These are phyloP conservation scores for Botrytis porri DNA, from an alignment of 2,329 filamentous ascomycete species.

Conservation along the genomic window DNA sequence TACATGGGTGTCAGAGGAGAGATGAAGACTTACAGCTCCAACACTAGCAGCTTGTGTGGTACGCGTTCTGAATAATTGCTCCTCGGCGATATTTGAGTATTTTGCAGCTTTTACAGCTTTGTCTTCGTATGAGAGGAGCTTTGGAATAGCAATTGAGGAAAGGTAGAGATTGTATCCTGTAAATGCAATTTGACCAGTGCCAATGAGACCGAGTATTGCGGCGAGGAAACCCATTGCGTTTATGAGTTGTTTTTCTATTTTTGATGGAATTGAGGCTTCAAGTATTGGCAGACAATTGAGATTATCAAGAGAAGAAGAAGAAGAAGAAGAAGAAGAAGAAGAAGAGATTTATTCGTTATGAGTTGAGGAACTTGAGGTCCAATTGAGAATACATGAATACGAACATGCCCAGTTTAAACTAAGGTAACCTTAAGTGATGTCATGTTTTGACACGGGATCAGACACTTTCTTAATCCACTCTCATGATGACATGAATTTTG, in stretches of 20 bases:
- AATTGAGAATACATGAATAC: background rate
- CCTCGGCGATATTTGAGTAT: conserved; percentile 43
- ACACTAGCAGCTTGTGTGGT: conserved; percentile 41
- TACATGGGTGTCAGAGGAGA: background rate
- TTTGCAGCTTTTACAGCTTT: conserved; percentile 45
- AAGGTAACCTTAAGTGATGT: no score
- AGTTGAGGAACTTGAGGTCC: background rate
- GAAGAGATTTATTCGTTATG: background rate
- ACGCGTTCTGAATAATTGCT: conserved; percentile 45
- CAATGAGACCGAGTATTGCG: conserved; percentile 10
- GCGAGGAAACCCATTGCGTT: background rate
- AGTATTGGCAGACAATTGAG: background rate
- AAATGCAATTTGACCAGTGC: conserved; percentile 39
- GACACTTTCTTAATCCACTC: background rate
- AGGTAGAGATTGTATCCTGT: conserved; percentile 44
- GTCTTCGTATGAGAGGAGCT: conserved; percentile 46
- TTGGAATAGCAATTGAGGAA: conserved; percentile 44
- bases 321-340: background rate
- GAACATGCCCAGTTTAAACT: background rate
- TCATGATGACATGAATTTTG: background rate
- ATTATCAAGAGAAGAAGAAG: background rate
- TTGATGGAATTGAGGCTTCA: background rate
- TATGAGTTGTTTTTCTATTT: background rate
- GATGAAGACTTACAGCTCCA: conserved; percentile 6
- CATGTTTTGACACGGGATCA: background rate